phyloP scores from a whole-genome alignment of 2,329 filamentous ascomycete species.

The Cladosporium sp. region DNA sequence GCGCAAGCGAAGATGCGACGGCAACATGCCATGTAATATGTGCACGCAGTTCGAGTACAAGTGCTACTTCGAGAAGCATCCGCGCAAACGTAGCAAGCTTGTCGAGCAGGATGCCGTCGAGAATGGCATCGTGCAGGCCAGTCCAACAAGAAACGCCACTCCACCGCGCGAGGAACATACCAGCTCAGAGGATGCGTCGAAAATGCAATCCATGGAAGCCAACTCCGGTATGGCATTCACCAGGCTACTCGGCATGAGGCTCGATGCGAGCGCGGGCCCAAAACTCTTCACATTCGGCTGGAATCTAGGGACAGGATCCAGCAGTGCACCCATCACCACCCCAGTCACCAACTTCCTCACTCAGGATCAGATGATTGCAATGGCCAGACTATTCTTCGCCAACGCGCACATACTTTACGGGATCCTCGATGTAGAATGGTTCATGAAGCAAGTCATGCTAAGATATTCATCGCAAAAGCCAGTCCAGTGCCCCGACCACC shows the following conservation, averaged over 20 bases:
- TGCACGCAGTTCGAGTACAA: constrained; percentile 52
- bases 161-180: constrained; percentile 17
- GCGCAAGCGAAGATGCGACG: constrained; percentile 54
- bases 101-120: constrained; percentile 25
- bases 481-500: constrained; percentile 26
- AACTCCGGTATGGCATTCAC: constrained; percentile 56
- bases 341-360: constrained; percentile 45
- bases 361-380: constrained; percentile 42
- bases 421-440: constrained; percentile 39
- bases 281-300: constrained; percentile 53
- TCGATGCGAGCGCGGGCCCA: constrained; percentile 51
- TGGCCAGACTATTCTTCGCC: constrained; percentile 48
- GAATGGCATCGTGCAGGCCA: constrained; percentile 14
- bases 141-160: constrained; percentile 14
- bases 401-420: constrained; percentile 52
- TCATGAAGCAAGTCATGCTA: constrained; percentile 21
- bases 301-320: constrained; percentile 41
- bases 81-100: constrained; percentile 32
- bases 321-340: constrained; percentile 16
- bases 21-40: constrained; percentile 48
- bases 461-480: constrained; percentile 21
- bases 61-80: constrained; percentile 43
- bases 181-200: constrained; percentile 25
- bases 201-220: constrained; percentile 46
- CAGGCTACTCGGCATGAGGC: constrained; percentile 46